Evolutionary conservation across 148 eudicot genomes (phyloP).

Genomic region (Gaultheria prostrata): DNA sequence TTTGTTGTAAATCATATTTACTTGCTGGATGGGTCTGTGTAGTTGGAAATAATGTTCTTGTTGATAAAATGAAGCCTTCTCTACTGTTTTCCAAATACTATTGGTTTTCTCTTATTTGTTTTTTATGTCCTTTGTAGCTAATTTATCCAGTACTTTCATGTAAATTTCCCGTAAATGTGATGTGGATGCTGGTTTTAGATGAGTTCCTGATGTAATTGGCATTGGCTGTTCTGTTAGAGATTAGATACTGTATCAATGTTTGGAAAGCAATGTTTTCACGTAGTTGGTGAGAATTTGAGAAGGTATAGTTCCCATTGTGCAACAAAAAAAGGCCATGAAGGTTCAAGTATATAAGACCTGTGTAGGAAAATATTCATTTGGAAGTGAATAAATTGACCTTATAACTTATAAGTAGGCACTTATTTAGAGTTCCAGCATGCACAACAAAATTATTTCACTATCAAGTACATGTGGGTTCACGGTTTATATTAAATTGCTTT

Average conservation of each 20-base stretch:
- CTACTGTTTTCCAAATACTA: background rate
- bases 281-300: background rate
- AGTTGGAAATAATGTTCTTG: background rate
- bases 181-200: background rate
- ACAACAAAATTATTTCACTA: background rate
- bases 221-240: background rate
- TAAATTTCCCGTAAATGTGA: background rate
- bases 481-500: background rate
- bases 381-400: background rate
- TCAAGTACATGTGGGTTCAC: background rate
- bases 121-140: background rate
- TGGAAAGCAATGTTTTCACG: background rate
- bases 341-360: background rate
- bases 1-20: background rate
- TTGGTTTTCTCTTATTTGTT: background rate
- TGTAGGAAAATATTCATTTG: background rate
- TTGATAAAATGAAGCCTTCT: background rate
- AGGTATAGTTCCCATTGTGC: too few relatives aligned
- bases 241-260: background rate
- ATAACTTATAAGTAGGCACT: background rate
- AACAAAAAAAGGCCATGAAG: too few relatives aligned
- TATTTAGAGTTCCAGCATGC: background rate
- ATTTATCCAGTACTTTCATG: background rate
- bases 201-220: background rate
- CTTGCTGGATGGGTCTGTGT: background rate